phyloP scores from a whole-genome alignment of 176 grass and related monocot species.

The Guadua angustifolia region DNA sequence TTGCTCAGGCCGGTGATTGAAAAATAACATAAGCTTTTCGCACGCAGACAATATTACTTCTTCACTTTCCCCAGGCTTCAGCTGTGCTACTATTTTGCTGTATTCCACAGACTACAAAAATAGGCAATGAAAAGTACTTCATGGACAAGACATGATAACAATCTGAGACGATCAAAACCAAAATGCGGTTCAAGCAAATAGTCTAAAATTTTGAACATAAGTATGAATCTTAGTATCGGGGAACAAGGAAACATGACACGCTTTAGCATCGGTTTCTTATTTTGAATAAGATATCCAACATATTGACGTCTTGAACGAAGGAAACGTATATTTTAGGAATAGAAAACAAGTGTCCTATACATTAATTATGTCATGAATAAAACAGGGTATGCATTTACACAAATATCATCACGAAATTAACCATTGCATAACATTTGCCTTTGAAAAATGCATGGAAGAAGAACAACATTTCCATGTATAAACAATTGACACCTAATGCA shows the following conservation, averaged over 20 bases:
- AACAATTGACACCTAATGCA: conserved; percentile 15
- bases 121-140: too few species aligned
- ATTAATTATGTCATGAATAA: neutral
- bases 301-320: neutral
- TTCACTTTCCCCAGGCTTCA: conserved; percentile 90
- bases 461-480: conserved; percentile 14
- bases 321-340: neutral
- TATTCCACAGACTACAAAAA: conserved; percentile 97
- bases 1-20: conserved; percentile 78
- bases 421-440: neutral
- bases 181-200: neutral
- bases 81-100: conserved; percentile 85
- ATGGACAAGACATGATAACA: conserved; percentile 26
- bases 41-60: conserved; percentile 85
- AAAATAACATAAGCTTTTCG: conserved; percentile 85
- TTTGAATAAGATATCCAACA: conserved; percentile 8
- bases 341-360: neutral
- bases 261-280: neutral
- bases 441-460: neutral
- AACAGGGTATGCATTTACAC: neutral
- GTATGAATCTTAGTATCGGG: neutral
- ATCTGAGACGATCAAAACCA: conserved; percentile 11
- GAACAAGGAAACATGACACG: neutral
- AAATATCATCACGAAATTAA: neutral
- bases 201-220: neutral